A percentile compares a stretch with the other conserved stretches of the same genome.
Conservation (phyloP, 1,284 basidiomycete species). For the Trametes pubescens region DNA sequence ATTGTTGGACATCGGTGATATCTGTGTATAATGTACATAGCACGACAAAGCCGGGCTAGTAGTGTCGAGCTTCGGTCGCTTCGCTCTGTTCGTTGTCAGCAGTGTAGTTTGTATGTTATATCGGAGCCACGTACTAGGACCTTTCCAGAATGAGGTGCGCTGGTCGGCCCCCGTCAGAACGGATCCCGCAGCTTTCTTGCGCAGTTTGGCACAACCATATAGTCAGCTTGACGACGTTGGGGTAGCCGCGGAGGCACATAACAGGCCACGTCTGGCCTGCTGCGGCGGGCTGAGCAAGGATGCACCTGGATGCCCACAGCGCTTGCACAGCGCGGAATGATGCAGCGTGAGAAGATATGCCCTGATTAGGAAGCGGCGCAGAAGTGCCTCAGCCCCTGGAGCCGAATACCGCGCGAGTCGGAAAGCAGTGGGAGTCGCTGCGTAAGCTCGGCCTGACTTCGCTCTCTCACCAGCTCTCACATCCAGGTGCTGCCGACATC, state of each 20-base stretch:
- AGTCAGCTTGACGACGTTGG: background rate
- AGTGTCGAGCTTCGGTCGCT: no score
- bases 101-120: no score
- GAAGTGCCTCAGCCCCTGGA: slow-evolving; percentile 20
- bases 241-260: background rate
- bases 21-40: no score
- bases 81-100: no score
- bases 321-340: background rate
- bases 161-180: no score
- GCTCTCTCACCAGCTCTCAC: slow-evolving; percentile 16
- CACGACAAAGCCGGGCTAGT: background rate
- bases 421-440: slow-evolving; percentile 6
- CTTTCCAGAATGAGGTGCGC: no score
- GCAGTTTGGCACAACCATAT: no score
- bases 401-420: slow-evolving; percentile 17
- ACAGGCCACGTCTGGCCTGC: background rate
- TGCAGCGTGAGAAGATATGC: slow-evolving; percentile 7
- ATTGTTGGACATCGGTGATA: background rate
- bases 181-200: no score
- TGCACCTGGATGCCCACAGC: no score
- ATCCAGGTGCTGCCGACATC: slow-evolving; percentile 18
- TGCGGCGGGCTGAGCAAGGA: background rate
- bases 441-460: slow-evolving; percentile 21
- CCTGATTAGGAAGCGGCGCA: background rate
- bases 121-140: no score